These are phyloP conservation scores for Hymenoscyphus albidus DNA, from an alignment of 2,329 filamentous ascomycete genomes.

Conservation along the genomic window DNA sequence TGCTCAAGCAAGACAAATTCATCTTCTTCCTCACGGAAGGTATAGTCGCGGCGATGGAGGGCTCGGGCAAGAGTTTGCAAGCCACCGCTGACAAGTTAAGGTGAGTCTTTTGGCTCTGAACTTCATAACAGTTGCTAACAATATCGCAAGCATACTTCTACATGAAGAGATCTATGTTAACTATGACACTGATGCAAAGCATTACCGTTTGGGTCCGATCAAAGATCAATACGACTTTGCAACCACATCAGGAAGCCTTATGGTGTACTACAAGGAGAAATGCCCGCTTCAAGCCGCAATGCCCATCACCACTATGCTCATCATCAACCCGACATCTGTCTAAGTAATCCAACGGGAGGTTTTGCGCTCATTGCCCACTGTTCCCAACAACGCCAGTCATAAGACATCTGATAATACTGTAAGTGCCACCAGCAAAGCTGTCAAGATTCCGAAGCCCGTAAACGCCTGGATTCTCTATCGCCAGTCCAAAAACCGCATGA, in stretches of 20 bases:
- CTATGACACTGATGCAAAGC: neutral
- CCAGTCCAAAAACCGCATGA: slow-evolving; percentile 7
- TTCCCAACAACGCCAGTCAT: neutral
- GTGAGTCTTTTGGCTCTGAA: neutral
- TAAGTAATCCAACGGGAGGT: neutral
- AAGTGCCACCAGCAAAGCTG: neutral
- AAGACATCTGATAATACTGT: neutral
- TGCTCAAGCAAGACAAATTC: neutral
- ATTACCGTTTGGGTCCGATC: slow-evolving; percentile 1
- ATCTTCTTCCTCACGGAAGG: neutral
- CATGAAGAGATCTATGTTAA: slow-evolving; percentile 1
- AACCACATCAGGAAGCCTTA: neutral
- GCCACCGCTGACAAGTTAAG: neutral
- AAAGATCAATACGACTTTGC: slow-evolving; percentile 1
- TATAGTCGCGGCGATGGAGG: neutral
- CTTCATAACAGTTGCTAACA: neutral
- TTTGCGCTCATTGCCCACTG: neutral
- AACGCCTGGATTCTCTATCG: slow-evolving; percentile 13
- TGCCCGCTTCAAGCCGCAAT: neutral
- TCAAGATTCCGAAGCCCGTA: slow-evolving; percentile 8
- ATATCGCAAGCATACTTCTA: neutral
- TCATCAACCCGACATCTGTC: too few species aligned
- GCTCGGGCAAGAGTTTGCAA: neutral
- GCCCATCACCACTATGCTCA: neutral
- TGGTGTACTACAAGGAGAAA: neutral